Evolutionary conservation across 23 red algal genomes (phyloP), one percentile per base, ranked within the genome.

Genomic region (Chondrus crispus): DNA sequence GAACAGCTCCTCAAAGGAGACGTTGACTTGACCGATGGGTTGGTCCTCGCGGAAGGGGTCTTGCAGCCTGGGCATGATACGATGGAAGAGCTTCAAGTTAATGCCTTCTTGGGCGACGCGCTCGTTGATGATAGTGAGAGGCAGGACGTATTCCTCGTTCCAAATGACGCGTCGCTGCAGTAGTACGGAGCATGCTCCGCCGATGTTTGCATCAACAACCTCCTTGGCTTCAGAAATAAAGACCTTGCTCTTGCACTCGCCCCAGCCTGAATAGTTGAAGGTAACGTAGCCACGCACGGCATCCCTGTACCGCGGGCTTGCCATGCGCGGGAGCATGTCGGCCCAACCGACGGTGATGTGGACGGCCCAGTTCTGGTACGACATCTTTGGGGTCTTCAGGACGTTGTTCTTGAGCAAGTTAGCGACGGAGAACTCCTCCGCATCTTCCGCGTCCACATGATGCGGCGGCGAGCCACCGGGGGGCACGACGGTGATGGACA

Each of bases 331-430:
- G 38, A 96, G 76, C 94, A 96, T 96, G 87, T 96, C 94, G 5
- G 94, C 94, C 94, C 94, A 96, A 5, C 94, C 94, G 20, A 96
- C 88, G 39, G 78, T 90, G 20, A 96, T 78, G 46, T 96, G 94
- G 3, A 96, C 88, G 46, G 85, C 88, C 80, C 80, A 96, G 74
- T 84, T 96, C 50, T 84, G 82, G 41, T 89, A 88, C 16, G 79
- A 85, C 47, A 96, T 87, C 57, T 81, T 74, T 30, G 94, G 94
- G 10, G 94, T 70, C 40, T 85, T 91, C n/a, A 96, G 46, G 57
- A 96, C 51, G 26, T 43, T 84, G 42, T 90, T 96, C 58, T 93
- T 96, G 87, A 96, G 84, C 30, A 96, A 72, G 45, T 83, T 85
- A 2, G 86, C 87, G 45, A 33, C 62, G 4, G 81, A 78, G 19